Evolutionary conservation across 257 asterid genomes (phyloP), one percentile per base, ranked within the genome.

Genomic region (Lycium barbarum): DNA sequence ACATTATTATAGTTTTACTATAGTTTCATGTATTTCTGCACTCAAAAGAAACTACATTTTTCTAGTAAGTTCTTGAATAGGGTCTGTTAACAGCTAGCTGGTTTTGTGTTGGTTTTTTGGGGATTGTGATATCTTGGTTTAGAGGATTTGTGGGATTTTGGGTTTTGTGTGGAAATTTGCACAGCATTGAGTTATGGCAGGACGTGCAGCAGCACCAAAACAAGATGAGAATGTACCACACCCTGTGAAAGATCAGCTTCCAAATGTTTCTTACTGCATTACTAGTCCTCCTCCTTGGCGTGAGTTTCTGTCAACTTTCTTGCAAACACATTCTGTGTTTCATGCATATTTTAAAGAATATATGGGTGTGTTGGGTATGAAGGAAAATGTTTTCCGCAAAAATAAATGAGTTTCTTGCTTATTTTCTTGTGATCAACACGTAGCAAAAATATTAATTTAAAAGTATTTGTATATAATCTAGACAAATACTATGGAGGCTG

Each of bases 221-320:
- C 98, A 91, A 85, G 99, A 94, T 36, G 99, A 95, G 79, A 85
- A 90, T 55, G 54, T 80, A 8, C 97, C 98, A 58, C 98, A 93
- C 81, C 97, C 98, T 62, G 98, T 92, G 76, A 94, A 90, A 90
- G 99, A 95, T 87, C 99, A 94, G 82, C 90, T 93, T 45, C 92
- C 96, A 6, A 93, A 96, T 81, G 95, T 94, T 86, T 92, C 98
- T 71, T 95, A 90, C 88, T 95, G 99, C 94, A 94, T 95, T 65
- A 88, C 97, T 9, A 95, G 99, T 86, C 98, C 98, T 3, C 99
- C 98, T 78, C 99, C 99, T 0, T 95, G 98, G 98, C 99, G 98
- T 95, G n/a, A 91, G 96, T 89, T 14, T n/a, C 84, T 59, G 15
- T 26, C 38, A 10, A 73, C 58, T 82, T 80, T 74, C 83, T 84